Conservation (phyloP, 2,329 filamentous ascomycete species). For the Lecanicillium sp. region DNA sequence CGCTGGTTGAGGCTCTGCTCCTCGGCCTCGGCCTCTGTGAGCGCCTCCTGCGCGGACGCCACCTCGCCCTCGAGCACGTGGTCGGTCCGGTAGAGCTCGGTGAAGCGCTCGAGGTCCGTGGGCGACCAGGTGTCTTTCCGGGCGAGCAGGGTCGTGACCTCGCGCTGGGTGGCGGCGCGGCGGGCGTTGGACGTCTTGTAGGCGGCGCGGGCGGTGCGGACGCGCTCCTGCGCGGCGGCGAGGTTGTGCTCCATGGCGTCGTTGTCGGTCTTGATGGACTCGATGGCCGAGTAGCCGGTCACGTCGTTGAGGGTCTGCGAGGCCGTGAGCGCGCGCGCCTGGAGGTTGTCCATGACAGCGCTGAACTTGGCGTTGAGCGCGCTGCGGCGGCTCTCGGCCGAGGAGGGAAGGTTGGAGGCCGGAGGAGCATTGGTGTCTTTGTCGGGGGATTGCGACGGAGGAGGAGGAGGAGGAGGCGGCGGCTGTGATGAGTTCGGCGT, state of each 20-base stretch:
- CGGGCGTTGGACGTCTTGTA: slow-evolving; percentile 82
- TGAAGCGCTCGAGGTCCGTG: slow-evolving; percentile 87
- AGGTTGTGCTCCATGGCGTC: slow-evolving; percentile 57
- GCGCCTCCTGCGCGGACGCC: slow-evolving; percentile 59
- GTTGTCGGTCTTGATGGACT: slow-evolving; percentile 76
- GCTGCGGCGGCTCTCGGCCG: slow-evolving; percentile 28
- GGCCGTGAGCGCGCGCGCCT: slow-evolving; percentile 77
- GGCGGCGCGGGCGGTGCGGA: slow-evolving; percentile 64
- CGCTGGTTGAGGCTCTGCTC: slow-evolving; percentile 71
- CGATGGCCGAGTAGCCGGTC: slow-evolving; percentile 90
- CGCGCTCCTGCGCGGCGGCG: slow-evolving; percentile 52
- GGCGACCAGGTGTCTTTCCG: slow-evolving; percentile 91
- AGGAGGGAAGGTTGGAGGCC: slow-evolving; percentile 25
- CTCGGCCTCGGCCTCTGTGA: slow-evolving; percentile 70
- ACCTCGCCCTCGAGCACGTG: slow-evolving; percentile 90
- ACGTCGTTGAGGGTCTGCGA: slow-evolving; percentile 88
- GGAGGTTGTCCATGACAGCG: slow-evolving; percentile 77
- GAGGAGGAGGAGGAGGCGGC: neutral
- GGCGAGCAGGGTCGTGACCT: slow-evolving; percentile 89
- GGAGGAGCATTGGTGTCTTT: neutral
- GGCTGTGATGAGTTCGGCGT: neutral
- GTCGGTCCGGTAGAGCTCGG: slow-evolving; percentile 82
- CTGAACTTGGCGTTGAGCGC: slow-evolving; percentile 30
- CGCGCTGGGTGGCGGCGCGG: slow-evolving; percentile 84
- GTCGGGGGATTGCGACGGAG: neutral